Conservation (phyloP, 805 yeast genomes). For the Zygoascus flipseniorum region DNA sequence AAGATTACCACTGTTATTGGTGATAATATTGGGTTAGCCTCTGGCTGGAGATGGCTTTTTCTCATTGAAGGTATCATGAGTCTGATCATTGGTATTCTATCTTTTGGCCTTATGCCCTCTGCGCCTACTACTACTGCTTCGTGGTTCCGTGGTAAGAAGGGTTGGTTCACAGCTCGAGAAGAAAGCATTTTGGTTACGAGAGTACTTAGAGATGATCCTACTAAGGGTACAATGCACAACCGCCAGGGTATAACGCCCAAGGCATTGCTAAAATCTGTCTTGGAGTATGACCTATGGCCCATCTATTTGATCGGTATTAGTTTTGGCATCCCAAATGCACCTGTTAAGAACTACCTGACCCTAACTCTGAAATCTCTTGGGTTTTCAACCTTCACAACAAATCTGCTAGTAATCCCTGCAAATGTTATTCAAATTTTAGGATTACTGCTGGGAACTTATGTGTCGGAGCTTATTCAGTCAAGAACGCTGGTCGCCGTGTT, state of each 20-base stretch:
- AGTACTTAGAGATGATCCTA: constrained; percentile 55
- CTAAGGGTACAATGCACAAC: constrained; percentile 57
- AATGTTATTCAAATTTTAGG: constrained; percentile 9
- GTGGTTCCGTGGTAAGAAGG: constrained; percentile 40
- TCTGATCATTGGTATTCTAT: constrained; percentile 40
- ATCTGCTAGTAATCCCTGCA: constrained; percentile 37
- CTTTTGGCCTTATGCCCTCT: constrained; percentile 47
- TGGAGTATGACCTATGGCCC: constrained; percentile 51
- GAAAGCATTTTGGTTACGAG: constrained; percentile 53
- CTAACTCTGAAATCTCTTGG: constrained; percentile 42
- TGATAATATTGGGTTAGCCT: constrained; percentile 15
- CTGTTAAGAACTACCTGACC: constrained; percentile 39
- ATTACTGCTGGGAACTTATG: constrained; percentile 10
- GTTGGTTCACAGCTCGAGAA: constrained; percentile 49
- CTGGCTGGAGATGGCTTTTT: constrained; percentile 63
- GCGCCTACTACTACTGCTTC: constrained; percentile 40
- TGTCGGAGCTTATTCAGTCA: constrained; percentile 11
- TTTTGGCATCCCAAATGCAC: constrained; percentile 31
- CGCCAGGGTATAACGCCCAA: constrained; percentile 41
- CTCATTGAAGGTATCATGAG: constrained; percentile 56
- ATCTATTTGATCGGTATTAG: constrained; percentile 41
- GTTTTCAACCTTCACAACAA: constrained; percentile 44
- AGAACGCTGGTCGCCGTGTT: constrained; percentile 9
- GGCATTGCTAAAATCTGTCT: constrained; percentile 33
- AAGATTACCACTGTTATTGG: constrained; percentile 21